A percentile compares a stretch with the other conserved stretches of the same genome.
Conservation (phyloP, 2,329 filamentous ascomycete genomes). For the Neoscytalidium dimidiatum region DNA sequence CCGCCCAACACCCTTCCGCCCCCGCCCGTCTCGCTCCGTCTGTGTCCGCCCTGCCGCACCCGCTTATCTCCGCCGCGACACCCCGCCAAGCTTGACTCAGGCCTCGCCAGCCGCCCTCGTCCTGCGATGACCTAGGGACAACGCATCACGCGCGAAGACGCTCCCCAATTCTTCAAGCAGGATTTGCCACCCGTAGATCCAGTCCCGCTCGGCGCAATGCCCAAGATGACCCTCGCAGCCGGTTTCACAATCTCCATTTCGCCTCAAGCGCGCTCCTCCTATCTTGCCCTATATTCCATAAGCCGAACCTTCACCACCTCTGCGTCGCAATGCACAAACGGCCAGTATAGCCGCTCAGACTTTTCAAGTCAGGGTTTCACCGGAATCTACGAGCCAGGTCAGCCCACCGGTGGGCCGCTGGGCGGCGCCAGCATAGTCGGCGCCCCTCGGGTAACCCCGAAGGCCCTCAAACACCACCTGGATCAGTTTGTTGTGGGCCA, state of each 20-base stretch:
- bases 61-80: conserved; percentile 15
- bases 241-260: conserved; percentile 33
- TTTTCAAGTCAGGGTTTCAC: conserved; percentile 65
- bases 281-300: conserved; percentile 37
- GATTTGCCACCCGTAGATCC: conserved; percentile 2
- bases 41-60: not conserved
- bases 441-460: conserved; percentile 61
- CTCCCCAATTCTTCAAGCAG: not conserved
- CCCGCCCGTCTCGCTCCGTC: not conserved
- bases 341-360: conserved; percentile 61
- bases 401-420: conserved; percentile 64
- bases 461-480: conserved; percentile 79
- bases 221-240: conserved; percentile 13
- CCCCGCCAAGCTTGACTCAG: conserved; percentile 21
- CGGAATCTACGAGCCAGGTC: conserved; percentile 62
- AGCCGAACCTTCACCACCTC: conserved; percentile 37
- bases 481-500: conserved; percentile 97
- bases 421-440: conserved; percentile 60
- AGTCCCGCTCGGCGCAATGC: not conserved
- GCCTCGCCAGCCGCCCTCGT: conserved; percentile 1
- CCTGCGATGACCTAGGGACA: conserved; percentile 16
- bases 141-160: conserved; percentile 18
- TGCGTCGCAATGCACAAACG: conserved; percentile 40
- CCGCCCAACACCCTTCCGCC: not conserved
- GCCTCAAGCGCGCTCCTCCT: conserved; percentile 44